Percentiles rank a stretch among this genome's conserved stretches.
Conservation (phyloP, 2,329 filamentous ascomycete species). For the Pseudocercospora pini-densiflorae region DNA sequence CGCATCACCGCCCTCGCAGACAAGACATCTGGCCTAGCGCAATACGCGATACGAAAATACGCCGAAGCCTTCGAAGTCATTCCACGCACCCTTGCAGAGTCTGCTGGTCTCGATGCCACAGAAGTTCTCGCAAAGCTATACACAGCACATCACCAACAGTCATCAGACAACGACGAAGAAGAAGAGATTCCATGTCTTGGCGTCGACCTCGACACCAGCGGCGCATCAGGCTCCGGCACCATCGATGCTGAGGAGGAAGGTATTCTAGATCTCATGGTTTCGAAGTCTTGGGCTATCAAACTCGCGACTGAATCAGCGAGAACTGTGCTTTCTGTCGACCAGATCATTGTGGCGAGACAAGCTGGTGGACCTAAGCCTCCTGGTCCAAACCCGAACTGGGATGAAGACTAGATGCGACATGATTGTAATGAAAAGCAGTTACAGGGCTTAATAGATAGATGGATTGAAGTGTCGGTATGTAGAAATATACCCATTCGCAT, state of each 20-base stretch:
- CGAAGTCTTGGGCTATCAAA: conserved; percentile 97
- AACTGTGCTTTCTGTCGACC: conserved; percentile 94
- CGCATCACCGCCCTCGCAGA: conserved; percentile 89
- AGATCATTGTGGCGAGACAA: conserved; percentile 98
- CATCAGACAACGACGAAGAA: conserved; percentile 54
- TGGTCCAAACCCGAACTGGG: conserved; percentile 83
- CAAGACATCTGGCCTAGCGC: conserved; percentile 87
- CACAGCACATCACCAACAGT: conserved; percentile 69
- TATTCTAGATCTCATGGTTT: conserved; percentile 88
- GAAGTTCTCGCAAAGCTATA: conserved; percentile 92
- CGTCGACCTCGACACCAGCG: conserved; percentile 90
- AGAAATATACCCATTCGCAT: no score
- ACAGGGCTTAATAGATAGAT: no score
- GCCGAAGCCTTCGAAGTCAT: conserved; percentile 98
- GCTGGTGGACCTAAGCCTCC: conserved; percentile 97
- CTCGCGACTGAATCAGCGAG: conserved; percentile 92
- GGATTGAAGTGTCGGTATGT: no score
- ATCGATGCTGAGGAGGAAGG: conserved; percentile 85
- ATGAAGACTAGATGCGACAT: conserved; percentile 56
- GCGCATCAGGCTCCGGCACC: conserved; percentile 80
- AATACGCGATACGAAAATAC: conserved; percentile 97
- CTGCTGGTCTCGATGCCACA: conserved; percentile 94
- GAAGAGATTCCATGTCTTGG: conserved; percentile 87
- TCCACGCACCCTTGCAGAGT: conserved; percentile 90
- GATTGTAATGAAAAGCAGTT: neutral